Evolutionary conservation across 2,329 filamentous ascomycete species (phyloP), one percentile per base, ranked within the genome.

Genomic region (Penicillium thymicola): DNA sequence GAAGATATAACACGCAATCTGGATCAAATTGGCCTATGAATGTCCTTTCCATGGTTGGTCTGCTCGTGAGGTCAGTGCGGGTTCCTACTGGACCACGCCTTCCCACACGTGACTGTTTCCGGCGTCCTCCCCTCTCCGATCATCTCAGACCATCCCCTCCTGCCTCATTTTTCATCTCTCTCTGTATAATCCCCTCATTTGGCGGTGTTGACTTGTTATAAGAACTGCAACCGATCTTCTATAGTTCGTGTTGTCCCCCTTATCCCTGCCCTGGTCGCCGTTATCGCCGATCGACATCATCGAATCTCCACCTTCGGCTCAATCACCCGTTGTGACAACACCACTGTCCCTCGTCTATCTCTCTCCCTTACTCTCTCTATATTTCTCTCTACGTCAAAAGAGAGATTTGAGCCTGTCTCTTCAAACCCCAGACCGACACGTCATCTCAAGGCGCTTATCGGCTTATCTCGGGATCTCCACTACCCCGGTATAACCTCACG

Each of bases 231-330:
- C 58, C 55, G 55, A 11, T 18, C 51, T 49, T 32, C 51, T 56
- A 44, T 57, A 44, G 41, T 54, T 36, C 54, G 54, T 42, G 45
- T 59, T 59, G 43, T 40, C 48, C 41, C 54, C 28, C 46, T 63
- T 61, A 51, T 51, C 57, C 51, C 54, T 52, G 47, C 44, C 60
- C 58, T 65, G 61, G 50, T 56, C 58, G 68, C 70, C 65, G 70
- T 75, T 75, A 73, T 76, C 72, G 65, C 70, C 72, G 72, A 72
- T 76, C 75, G 71, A 72, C 69, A 50, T 55, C 53, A 55, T 51
- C 60, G 42, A 47, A 55, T 58, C 44, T 58, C 51, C 47, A 54
- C 49, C 46, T 51, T 30, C 58, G 51, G 51, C 41, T 36, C 44
- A 56, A 51, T 49, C 55, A 50, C 55, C 51, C 47, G 55, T 50